Evolutionary conservation across 805 yeast genomes (phyloP).

Genomic region (Tetrapisispora pingtungensis): DNA sequence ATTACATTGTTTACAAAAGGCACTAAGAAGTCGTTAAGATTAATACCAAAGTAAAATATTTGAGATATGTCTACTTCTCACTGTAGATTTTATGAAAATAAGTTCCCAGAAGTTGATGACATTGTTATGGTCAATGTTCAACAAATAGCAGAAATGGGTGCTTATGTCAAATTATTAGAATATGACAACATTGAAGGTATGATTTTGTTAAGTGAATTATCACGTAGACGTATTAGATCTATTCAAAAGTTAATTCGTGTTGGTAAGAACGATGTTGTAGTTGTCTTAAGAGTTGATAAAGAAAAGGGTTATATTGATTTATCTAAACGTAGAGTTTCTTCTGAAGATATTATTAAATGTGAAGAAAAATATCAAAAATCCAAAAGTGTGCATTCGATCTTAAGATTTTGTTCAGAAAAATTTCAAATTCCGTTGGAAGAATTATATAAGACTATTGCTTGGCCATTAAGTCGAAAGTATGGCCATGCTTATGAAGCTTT

Average conservation of each 20-base stretch:
- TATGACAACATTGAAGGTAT: slow-evolving; percentile 98
- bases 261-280: slow-evolving; percentile 97
- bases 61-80: slow-evolving; percentile 67
- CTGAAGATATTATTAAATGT: slow-evolving; percentile 94
- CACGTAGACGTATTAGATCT: slow-evolving; percentile 97
- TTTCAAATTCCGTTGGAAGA: slow-evolving; percentile 79
- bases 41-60: not conserved
- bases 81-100: slow-evolving; percentile 96
- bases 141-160: slow-evolving; percentile 99
- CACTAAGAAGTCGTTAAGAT: not conserved
- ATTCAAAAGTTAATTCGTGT: slow-evolving; percentile 96
- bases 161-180: slow-evolving; percentile 89
- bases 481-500: slow-evolving; percentile 98
- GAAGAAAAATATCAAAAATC: slow-evolving; percentile 96
- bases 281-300: slow-evolving; percentile 94
- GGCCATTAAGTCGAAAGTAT: slow-evolving; percentile 93
- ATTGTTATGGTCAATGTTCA: slow-evolving; percentile 98
- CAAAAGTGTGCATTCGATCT: slow-evolving; percentile 92
- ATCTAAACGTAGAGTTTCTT: slow-evolving; percentile 94
- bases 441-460: slow-evolving; percentile 80
- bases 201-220: slow-evolving; percentile 90
- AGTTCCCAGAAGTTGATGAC: slow-evolving; percentile 97
- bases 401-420: slow-evolving; percentile 97
- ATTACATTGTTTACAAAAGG: too few relatives aligned
- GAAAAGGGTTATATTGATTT: slow-evolving; percentile 97